Percentiles rank a stretch among this genome's conserved stretches.
Evolutionary conservation across 345 rosid species (phyloP).

Genomic region (Excoecaria cochinchinensis): DNA sequence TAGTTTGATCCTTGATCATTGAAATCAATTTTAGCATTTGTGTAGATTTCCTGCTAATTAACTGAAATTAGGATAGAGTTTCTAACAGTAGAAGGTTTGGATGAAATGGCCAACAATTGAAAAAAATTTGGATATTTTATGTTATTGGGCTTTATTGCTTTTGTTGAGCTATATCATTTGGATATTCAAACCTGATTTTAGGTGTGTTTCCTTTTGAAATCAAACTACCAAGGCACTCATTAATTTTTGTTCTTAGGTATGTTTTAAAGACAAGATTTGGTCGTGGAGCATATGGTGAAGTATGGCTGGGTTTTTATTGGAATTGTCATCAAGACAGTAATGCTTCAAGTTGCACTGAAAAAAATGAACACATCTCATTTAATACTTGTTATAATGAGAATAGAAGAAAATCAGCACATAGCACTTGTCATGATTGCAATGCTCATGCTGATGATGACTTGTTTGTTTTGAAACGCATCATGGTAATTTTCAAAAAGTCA

Average conservation of each 20-base stretch:
- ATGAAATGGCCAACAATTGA: neutral
- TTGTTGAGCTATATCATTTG: neutral
- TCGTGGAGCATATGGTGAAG: conserved; percentile 93
- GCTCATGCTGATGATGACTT: conserved; percentile 44
- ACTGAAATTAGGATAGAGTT: neutral
- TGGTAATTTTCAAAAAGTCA: conserved; percentile 47
- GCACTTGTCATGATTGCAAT: conserved; percentile 38
- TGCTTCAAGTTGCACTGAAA: conserved; percentile 43
- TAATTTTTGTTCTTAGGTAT: conserved; percentile 51
- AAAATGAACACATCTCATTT: conserved; percentile 38
- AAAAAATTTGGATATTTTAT: neutral
- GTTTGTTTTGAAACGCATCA: conserved; percentile 86
- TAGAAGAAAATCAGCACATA: conserved; percentile 33
- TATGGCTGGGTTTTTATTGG: conserved; percentile 91
- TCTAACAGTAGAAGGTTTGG: neutral
- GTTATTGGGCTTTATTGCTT: neutral
- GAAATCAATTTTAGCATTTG: neutral
- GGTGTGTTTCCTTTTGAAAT: conserved; percentile 14
- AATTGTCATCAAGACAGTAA: conserved; percentile 55
- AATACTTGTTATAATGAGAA: conserved; percentile 26
- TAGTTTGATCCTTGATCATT: neutral
- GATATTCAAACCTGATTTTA: neutral
- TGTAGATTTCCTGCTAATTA: neutral
- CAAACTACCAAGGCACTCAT: conserved; percentile 11
- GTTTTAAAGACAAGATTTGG: conserved; percentile 80